Conservation (phyloP, 2,329 filamentous ascomycete genomes). For the Neoscytalidium dimidiatum region DNA sequence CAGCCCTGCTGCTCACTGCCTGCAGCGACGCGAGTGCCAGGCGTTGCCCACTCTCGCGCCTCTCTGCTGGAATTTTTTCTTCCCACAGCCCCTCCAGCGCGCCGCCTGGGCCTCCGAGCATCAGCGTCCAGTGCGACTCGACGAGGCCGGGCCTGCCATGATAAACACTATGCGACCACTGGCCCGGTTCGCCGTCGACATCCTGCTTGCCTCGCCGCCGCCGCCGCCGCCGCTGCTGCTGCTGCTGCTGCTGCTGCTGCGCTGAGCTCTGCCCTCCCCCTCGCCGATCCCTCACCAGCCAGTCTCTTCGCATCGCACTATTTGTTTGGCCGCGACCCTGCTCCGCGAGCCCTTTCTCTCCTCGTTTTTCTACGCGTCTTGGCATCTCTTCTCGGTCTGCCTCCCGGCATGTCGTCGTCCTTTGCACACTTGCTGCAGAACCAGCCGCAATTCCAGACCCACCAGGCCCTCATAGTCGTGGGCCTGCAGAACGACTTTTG, state of each 20-base stretch:
- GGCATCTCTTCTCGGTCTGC: background rate
- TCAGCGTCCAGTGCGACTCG: slow-evolving; percentile 15
- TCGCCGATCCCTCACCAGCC: slow-evolving; percentile 4
- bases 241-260: too few species aligned
- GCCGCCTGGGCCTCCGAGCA: slow-evolving; percentile 6
- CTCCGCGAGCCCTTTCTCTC: background rate
- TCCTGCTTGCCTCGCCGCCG: background rate
- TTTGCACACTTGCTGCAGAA: slow-evolving; percentile 44
- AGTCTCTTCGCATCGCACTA: background rate
- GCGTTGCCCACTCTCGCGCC: slow-evolving; percentile 13
- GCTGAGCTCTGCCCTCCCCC: background rate
- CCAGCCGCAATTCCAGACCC: slow-evolving; percentile 56
- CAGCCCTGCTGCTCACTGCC: slow-evolving; percentile 14
- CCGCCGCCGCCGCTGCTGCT: too few species aligned
- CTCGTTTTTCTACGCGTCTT: background rate
- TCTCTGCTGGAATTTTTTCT: slow-evolving; percentile 2
- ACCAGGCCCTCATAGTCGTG: slow-evolving; percentile 75
- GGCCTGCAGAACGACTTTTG: slow-evolving; percentile 93
- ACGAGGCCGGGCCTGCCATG: slow-evolving; percentile 5
- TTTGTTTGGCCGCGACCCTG: slow-evolving; percentile 5
- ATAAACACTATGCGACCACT: slow-evolving; percentile 17
- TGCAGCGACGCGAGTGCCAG: slow-evolving; percentile 16
- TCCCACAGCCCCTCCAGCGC: slow-evolving; percentile 4
- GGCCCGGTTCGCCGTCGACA: slow-evolving; percentile 14
- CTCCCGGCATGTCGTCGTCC: slow-evolving; percentile 40